Evolutionary conservation across 2,329 filamentous ascomycete genomes (phyloP).

Genomic region (Aspergillus hiratsukae): DNA sequence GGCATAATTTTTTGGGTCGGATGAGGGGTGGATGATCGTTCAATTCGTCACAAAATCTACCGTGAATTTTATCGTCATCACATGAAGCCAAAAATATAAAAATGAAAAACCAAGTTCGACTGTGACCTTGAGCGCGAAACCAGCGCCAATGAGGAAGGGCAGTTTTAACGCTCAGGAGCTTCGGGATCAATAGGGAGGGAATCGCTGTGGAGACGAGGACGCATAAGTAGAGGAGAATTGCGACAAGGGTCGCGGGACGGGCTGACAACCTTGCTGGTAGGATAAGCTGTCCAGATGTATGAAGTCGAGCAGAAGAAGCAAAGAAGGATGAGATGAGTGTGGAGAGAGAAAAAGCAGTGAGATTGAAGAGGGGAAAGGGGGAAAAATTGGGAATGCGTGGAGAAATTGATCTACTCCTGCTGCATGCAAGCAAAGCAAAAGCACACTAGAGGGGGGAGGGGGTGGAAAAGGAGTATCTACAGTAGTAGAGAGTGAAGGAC

Average conservation of each 20-base stretch:
- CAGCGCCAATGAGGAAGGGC: slow-evolving; percentile 6
- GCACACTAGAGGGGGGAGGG: neutral
- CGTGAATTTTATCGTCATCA: neutral
- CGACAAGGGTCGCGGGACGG: slow-evolving; percentile 16
- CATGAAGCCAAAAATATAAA: neutral
- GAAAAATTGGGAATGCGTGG: neutral
- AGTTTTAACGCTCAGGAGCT: slow-evolving; percentile 14
- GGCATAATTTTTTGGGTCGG: slow-evolving; percentile 24
- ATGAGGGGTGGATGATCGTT: slow-evolving; percentile 12
- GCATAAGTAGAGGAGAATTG: slow-evolving; percentile 18
- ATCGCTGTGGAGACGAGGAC: slow-evolving; percentile 12
- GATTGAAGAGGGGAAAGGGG: slow-evolving; percentile 5
- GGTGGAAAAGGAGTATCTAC: neutral
- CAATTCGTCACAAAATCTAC: slow-evolving; percentile 19
- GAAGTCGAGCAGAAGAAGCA: neutral
- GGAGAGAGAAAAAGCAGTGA: slow-evolving; percentile 1
- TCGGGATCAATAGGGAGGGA: slow-evolving; percentile 8
- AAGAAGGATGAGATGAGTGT: slow-evolving; percentile 1
- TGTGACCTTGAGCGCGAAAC: slow-evolving; percentile 5
- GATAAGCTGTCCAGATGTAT: neutral
- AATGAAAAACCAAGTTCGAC: slow-evolving; percentile 9
- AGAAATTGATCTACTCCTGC: neutral
- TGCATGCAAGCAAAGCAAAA: neutral
- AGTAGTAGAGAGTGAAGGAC: too few relatives aligned
- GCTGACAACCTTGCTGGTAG: neutral